Evolutionary conservation across 768 basidiomycete species (phyloP).

Genomic region (Boletus subparvulus): DNA sequence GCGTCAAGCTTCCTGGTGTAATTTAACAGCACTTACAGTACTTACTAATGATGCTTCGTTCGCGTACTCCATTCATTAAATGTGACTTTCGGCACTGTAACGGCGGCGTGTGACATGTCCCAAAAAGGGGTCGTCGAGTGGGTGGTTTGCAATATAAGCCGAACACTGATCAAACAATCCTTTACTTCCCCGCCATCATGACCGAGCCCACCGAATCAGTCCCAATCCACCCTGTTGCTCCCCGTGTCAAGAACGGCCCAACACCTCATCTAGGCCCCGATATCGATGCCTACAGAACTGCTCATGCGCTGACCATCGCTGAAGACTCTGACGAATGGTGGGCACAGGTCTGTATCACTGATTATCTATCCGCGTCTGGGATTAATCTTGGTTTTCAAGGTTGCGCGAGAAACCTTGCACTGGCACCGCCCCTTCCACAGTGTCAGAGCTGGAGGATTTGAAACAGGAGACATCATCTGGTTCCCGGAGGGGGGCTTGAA

Average conservation of each 20-base stretch:
- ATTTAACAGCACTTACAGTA: neutral
- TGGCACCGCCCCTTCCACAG: slow-evolving; percentile 91
- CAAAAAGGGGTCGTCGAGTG: slow-evolving; percentile 13
- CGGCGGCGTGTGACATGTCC: slow-evolving; percentile 1
- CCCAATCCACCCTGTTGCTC: slow-evolving; percentile 70
- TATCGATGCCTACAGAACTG: slow-evolving; percentile 66
- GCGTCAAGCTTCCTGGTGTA: neutral
- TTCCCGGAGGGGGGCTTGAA: slow-evolving; percentile 94
- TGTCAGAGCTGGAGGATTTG: slow-evolving; percentile 80
- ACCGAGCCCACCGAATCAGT: slow-evolving; percentile 35
- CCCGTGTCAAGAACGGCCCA: slow-evolving; percentile 61
- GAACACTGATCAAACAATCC: slow-evolving; percentile 1
- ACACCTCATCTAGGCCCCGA: slow-evolving; percentile 79
- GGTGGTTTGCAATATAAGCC: slow-evolving; percentile 19
- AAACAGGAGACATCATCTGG: slow-evolving; percentile 88
- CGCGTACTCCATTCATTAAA: too few relatives aligned
- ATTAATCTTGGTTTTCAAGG: slow-evolving; percentile 33
- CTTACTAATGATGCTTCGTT: too few relatives aligned
- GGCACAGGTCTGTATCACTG: slow-evolving; percentile 57
- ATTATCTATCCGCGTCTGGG: neutral
- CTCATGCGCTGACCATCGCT: slow-evolving; percentile 73
- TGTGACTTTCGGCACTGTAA: too few relatives aligned
- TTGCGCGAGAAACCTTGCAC: slow-evolving; percentile 72
- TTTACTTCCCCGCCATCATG: slow-evolving; percentile 34
- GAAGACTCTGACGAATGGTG: slow-evolving; percentile 83